A percentile compares a stretch with the other conserved stretches of the same genome.
Evolutionary conservation across 2,329 filamentous ascomycete species (phyloP).

Genomic region (Aspergillus pseudonomiae): DNA sequence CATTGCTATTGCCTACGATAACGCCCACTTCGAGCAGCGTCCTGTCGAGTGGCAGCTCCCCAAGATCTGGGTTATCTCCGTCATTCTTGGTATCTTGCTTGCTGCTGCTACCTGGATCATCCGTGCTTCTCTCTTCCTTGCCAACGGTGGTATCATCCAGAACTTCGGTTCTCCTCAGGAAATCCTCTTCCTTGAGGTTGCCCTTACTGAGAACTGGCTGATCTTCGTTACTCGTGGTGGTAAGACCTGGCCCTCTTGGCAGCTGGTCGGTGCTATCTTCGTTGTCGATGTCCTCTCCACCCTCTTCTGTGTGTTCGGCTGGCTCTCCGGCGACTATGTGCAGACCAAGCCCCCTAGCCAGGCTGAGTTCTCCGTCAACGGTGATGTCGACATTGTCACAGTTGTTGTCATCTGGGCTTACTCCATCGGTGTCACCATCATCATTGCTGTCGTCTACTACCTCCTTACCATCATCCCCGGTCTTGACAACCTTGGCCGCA

Average conservation of each 20-base stretch:
- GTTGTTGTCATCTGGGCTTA: conserved; percentile 57
- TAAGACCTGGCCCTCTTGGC: conserved; percentile 74
- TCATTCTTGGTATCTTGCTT: conserved; percentile 65
- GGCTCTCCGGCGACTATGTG: conserved; percentile 61
- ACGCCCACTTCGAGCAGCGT: conserved; percentile 73
- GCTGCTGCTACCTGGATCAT: conserved; percentile 73
- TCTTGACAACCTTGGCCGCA: conserved; percentile 56
- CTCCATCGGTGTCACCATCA: conserved; percentile 56
- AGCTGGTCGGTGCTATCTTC: conserved; percentile 71
- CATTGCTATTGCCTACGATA: conserved; percentile 77
- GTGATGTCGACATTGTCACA: conserved; percentile 61
- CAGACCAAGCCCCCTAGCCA: conserved; percentile 31
- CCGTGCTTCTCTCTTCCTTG: conserved; percentile 69
- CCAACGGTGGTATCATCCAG: conserved; percentile 72
- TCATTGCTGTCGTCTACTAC: conserved; percentile 57
- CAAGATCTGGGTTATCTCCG: conserved; percentile 75
- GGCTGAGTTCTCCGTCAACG: conserved; percentile 46
- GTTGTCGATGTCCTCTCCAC: conserved; percentile 72
- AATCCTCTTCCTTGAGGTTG: conserved; percentile 87
- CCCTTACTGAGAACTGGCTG: conserved; percentile 92
- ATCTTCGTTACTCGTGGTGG: conserved; percentile 93
- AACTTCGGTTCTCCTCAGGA: conserved; percentile 75
- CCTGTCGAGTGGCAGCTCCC: conserved; percentile 80
- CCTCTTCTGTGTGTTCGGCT: conserved; percentile 75
- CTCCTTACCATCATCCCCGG: conserved; percentile 49